phyloP scores from a whole-genome alignment of 768 basidiomycete genomes.

The Phlebiopsis flavidoalba region DNA sequence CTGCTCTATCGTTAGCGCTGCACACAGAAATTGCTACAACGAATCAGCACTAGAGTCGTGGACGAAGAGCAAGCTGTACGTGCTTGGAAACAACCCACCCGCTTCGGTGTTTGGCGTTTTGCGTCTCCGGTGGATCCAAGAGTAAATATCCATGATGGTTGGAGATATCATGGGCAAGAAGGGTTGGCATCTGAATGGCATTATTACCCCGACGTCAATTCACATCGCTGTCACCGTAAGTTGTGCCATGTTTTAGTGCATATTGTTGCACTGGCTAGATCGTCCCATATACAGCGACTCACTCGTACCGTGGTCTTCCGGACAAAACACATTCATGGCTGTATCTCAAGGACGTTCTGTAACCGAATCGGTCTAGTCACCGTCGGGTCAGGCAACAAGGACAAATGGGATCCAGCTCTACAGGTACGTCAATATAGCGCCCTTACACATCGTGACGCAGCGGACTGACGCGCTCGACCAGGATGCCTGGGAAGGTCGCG shows the following conservation, averaged over 20 bases:
- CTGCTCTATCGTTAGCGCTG: constrained; percentile 68
- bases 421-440: constrained; percentile 46
- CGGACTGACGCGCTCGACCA: neutral
- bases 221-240: constrained; percentile 94
- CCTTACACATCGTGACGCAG: neutral
- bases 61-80: constrained; percentile 82
- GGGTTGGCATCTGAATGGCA: constrained; percentile 91
- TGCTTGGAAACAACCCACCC: constrained; percentile 83
- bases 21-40: constrained; percentile 64
- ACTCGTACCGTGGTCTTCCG: constrained; percentile 71
- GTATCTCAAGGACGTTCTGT: constrained; percentile 84
- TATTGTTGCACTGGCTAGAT: constrained; percentile 8
- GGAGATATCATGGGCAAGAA: constrained; percentile 82
- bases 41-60: constrained; percentile 49
- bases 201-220: constrained; percentile 73
- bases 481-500: constrained; percentile 80
- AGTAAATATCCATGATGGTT: constrained; percentile 78
- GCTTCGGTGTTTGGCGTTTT: constrained; percentile 87
- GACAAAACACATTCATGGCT: constrained; percentile 76
- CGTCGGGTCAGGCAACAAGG: constrained; percentile 69
- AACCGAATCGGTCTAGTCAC: constrained; percentile 57
- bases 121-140: constrained; percentile 52
- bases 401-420: constrained; percentile 95
- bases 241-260: neutral
- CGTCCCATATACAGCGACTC: constrained; percentile 48